These are phyloP conservation scores for Solanum phureja DNA, from an alignment of 257 asterid genomes.

Conservation along the genomic window DNA sequence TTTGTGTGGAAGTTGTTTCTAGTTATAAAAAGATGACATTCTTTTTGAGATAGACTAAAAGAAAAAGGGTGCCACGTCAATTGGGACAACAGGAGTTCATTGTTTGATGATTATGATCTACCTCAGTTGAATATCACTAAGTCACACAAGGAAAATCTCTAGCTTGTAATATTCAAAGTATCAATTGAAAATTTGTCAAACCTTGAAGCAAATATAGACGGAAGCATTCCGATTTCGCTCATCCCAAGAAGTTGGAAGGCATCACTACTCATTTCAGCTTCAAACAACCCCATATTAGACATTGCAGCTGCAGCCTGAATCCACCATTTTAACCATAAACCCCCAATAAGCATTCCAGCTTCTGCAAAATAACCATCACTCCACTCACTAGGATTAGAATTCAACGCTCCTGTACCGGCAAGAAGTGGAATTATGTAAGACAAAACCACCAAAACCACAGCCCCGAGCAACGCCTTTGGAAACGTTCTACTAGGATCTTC, in stretches of 20 bases:
- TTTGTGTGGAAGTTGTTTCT: not conserved
- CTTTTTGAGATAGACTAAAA: not conserved
- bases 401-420: constrained; percentile 1
- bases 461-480: constrained; percentile 3
- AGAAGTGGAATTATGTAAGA: constrained; percentile 4
- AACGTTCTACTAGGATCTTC: constrained; percentile 1
- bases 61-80: not conserved
- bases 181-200: not conserved
- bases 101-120: not conserved
- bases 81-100: not conserved
- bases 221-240: constrained; percentile 94
- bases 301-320: constrained; percentile 81
- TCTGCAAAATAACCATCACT: constrained; percentile 13
- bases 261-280: constrained; percentile 93
- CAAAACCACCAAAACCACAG: not conserved
- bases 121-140: not conserved
- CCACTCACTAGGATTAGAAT: not conserved
- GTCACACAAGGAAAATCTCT: not conserved
- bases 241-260: constrained; percentile 84
- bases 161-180: not conserved
- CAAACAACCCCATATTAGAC: constrained; percentile 88
- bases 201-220: constrained; percentile 71
- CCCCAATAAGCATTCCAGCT: constrained; percentile 70
- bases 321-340: constrained; percentile 94
- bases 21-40: not conserved